Base-by-base conservation (phyloP, 441 rosid species). In the Corymbia citriodora region DNA sequence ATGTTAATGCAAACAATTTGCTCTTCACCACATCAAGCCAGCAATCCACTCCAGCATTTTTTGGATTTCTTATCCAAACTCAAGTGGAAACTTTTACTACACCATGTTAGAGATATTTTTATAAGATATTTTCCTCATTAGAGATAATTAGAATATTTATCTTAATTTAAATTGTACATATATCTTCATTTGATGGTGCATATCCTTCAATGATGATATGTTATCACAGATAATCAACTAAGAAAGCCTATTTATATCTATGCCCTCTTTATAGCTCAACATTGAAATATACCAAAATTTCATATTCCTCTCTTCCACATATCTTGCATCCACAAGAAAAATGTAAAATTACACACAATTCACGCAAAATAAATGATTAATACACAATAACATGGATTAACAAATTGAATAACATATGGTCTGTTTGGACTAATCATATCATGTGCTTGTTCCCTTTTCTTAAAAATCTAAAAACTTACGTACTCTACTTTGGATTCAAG, bases 401-500 rank as follows among this genome's bases (percentile, higher is more conserved):
- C 25, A 0, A 59, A 59, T 59, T 59, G 0, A 59, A 59, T 0
- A 59, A 59, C 7, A 59, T 59, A 59, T 59, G 65, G 0, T 59
- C 3, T 6, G 65, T 59, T 59, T 59, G 29, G 25, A 59, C 65
- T 0, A 59, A 59, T 4, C 15, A 1, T 4, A 59, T 25, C 0
- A 7, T 25, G n/a, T 59, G 7, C 65, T 25, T 14, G 18, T 53
- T 53, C 7, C 55, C 55, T 53, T 53, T 53, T 53, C 55, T 53
- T 53, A 53, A 53, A 53, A 53, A 53, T 0, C 55, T 53, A 53
- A 53, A 53, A 53, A 11, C 13, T 50, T 50, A 50, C 10, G 53
- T 8, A 11, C 53, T 50, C 14, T 50, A 50, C 4, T 49, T 49
- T 49, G 52, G 52, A 49, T 49, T 49, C 11, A 10, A 49, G 52